These are phyloP conservation scores for Fusarium sp. DNA, from an alignment of 2,329 filamentous ascomycete genomes.

Conservation along the genomic window DNA sequence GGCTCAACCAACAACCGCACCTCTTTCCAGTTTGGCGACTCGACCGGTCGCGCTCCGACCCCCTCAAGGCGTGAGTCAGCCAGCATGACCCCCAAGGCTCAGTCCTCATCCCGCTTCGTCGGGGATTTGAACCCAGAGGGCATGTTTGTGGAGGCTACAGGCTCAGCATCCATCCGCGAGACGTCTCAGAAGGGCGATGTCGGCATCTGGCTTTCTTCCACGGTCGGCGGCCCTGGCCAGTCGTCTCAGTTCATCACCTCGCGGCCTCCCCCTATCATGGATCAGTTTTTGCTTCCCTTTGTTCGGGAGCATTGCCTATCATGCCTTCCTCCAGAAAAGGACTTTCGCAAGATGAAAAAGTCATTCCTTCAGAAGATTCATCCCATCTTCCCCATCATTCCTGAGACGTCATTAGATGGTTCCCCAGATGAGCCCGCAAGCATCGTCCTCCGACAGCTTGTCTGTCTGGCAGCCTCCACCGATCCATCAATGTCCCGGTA, in stretches of 20 bases:
- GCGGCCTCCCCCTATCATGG: constrained; percentile 57
- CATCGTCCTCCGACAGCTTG: constrained; percentile 67
- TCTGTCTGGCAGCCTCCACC: constrained; percentile 69
- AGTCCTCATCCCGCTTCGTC: constrained; percentile 65
- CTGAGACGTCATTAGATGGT: constrained; percentile 53
- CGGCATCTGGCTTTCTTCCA: constrained; percentile 68
- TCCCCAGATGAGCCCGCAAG: constrained; percentile 53
- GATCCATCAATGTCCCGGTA: constrained; percentile 63
- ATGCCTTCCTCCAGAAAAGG: constrained; percentile 63
- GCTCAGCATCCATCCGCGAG: constrained; percentile 51
- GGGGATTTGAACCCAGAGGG: constrained; percentile 74
- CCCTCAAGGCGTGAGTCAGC: constrained; percentile 31
- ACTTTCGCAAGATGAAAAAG: constrained; percentile 62
- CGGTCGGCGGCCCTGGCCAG: constrained; percentile 45
- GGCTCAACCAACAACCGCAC: constrained; percentile 10
- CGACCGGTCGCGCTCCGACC: constrained; percentile 8
- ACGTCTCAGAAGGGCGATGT: constrained; percentile 67
- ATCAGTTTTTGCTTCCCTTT: constrained; percentile 60
- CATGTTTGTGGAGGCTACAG: constrained; percentile 71
- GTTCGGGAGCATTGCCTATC: constrained; percentile 63
- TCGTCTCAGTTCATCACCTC: constrained; percentile 57
- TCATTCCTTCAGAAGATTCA: constrained; percentile 69
- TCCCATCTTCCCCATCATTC: constrained; percentile 69
- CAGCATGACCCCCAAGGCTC: constrained; percentile 43
- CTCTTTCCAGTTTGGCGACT: constrained; percentile 30